These are phyloP conservation scores for Thuidium tamariscinum DNA, from an alignment of 225 moss, liverwort and hornwort genomes.

Conservation along the genomic window DNA sequence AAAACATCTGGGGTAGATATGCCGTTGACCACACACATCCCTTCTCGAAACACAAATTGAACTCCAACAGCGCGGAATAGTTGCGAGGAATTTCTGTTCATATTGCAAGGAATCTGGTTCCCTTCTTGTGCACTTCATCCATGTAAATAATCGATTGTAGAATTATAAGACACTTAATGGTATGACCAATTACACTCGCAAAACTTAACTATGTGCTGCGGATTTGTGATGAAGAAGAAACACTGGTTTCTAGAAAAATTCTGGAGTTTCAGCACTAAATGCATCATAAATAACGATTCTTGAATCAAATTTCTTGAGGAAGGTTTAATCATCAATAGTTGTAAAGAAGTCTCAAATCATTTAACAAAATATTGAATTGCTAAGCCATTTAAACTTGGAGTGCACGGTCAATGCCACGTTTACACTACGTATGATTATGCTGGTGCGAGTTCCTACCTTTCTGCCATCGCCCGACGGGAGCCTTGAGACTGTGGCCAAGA, in stretches of 20 bases:
- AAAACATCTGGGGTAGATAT: background rate
- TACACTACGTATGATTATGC: background rate
- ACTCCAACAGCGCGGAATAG: background rate
- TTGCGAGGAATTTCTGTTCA: background rate
- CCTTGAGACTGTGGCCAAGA: constrained; percentile 91
- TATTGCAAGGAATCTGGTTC: background rate
- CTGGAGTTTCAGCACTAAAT: background rate
- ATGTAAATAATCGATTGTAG: background rate
- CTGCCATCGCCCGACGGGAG: constrained; percentile 98
- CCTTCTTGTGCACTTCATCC: background rate
- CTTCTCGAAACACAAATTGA: background rate
- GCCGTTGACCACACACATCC: background rate
- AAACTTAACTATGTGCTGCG: background rate
- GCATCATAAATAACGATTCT: background rate
- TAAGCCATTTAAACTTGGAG: background rate
- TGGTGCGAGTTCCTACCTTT: constrained; percentile 37
- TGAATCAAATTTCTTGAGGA: background rate
- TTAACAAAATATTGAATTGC: background rate
- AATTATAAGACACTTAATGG: background rate
- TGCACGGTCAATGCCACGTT: background rate
- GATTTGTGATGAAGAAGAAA: background rate
- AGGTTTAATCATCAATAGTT: background rate
- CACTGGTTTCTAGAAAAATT: background rate
- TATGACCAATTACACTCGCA: background rate
- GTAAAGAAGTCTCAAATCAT: background rate